Evolutionary conservation across 2,329 filamentous ascomycete genomes (phyloP).

Genomic region (Byssochlamys sp.): DNA sequence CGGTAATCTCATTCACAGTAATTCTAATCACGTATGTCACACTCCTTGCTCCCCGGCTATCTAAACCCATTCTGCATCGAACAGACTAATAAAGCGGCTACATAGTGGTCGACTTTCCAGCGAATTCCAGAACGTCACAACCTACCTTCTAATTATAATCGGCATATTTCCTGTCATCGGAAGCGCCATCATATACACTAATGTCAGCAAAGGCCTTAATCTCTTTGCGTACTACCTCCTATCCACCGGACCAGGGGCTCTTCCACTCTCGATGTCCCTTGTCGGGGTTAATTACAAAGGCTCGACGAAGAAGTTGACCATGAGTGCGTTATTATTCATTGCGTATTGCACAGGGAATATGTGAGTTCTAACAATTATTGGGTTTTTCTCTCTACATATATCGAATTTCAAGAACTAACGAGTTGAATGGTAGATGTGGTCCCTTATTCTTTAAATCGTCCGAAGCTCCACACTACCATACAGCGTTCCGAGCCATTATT

Average conservation of each 20-base stretch:
- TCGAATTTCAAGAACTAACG: background rate
- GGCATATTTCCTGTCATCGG: background rate
- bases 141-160: background rate
- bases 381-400: too few relatives aligned
- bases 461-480: constrained; percentile 45
- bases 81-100: background rate
- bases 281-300: constrained; percentile 49
- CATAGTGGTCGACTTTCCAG: background rate
- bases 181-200: background rate
- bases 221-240: constrained; percentile 49
- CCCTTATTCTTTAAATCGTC: constrained; percentile 46
- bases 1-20: background rate
- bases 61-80: background rate
- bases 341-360: constrained; percentile 51
- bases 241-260: constrained; percentile 43
- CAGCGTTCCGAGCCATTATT: constrained; percentile 48
- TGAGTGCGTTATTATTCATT: constrained; percentile 47
- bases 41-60: background rate
- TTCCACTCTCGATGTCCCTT: constrained; percentile 48
- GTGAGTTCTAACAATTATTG: background rate
- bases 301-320: constrained; percentile 53
- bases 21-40: background rate
- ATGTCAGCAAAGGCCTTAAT: background rate
- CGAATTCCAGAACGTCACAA: background rate
- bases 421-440: constrained; percentile 24